Evolutionary conservation across 179 eudicot genomes (phyloP), one percentile per base, ranked within the genome.

Genomic region (Patellifolia procumbens): DNA sequence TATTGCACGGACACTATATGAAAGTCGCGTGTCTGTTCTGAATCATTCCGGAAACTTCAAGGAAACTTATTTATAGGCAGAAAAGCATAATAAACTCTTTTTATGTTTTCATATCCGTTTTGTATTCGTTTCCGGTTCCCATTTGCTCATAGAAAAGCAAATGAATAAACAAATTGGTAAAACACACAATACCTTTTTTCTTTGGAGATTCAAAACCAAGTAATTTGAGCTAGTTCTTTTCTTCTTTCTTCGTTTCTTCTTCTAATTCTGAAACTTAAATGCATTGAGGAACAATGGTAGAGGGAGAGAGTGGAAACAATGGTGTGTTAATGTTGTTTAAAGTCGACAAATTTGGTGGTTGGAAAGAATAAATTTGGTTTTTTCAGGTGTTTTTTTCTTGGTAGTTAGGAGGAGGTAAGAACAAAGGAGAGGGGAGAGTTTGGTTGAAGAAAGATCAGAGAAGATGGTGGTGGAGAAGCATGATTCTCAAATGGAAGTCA

Each of bases 401-500:
- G 24, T 31, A 17, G 37, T 17, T 3, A 6, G 17, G 46, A 7
- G 53, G 24, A 20, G 51, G 26, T n/a, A n/a, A n/a, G n/a, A n/a
- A n/a, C n/a, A n/a, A n/a, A n/a, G 45, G 8, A 42, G 12, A n/a
- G n/a, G 59, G 29, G 31, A 37, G 12, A 17, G 26, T 9, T 5
- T 37, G 28, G 51, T 37, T 45, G 31, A 37, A 48, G 73, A 42
- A 60, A 16, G 26, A 64, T 49, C 1, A 74, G 39, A 73, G 52
- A 73, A 59, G 49, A 55, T 26, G 49, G 64, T 26, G 74, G 72
- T 78, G 82, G 85, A 82, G 82, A 82, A 78, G 82, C 76, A 78
- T 78, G 45, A 78, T 63, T 78, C 81, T 77, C 78, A 81, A 78
- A 81, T 69, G 73, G 76, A 69, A 62, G 19, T 43, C 17, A 19